Percentiles rank a stretch among this genome's conserved stretches.
phyloP scores from a whole-genome alignment of 208 protist species.

The Phytomonas francai region DNA sequence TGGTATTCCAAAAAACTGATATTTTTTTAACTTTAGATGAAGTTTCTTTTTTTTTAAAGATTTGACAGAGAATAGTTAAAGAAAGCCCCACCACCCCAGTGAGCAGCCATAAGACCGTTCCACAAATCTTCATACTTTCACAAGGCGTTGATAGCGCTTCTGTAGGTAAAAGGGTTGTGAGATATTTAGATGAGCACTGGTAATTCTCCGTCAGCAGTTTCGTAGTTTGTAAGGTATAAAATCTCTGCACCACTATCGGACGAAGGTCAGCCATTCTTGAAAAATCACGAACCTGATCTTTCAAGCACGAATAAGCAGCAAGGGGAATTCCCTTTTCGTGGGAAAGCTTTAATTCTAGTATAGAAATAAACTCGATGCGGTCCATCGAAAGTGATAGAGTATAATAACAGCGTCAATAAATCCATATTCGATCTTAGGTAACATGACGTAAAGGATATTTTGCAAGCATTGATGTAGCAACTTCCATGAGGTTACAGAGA shows the following conservation, averaged over 20 bases:
- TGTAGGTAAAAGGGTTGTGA: not conserved
- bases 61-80: not conserved
- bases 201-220: not conserved
- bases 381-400: slow-evolving; percentile 9
- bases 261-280: not conserved
- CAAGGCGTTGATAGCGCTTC: not conserved
- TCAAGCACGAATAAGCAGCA: not conserved
- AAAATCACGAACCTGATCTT: not conserved
- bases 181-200: not conserved
- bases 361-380: not conserved
- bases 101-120: not conserved
- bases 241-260: not conserved
- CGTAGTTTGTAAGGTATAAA: not conserved
- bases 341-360: not conserved
- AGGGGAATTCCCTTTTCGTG: not conserved
- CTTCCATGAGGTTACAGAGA: not conserved
- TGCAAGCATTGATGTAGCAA: slow-evolving; percentile 9
- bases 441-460: slow-evolving; percentile 18
- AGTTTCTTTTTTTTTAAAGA: not conserved
- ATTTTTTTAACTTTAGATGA: not conserved
- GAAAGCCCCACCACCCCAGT: not conserved
- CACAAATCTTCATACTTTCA: not conserved
- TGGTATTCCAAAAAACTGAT: not conserved
- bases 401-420: slow-evolving; percentile 22
- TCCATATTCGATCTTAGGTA: slow-evolving; percentile 13